Percentiles rank a stretch among this genome's conserved stretches.
Conservation (phyloP, 2,329 filamentous ascomycete genomes). For the Cladobotryum mycophilum region DNA sequence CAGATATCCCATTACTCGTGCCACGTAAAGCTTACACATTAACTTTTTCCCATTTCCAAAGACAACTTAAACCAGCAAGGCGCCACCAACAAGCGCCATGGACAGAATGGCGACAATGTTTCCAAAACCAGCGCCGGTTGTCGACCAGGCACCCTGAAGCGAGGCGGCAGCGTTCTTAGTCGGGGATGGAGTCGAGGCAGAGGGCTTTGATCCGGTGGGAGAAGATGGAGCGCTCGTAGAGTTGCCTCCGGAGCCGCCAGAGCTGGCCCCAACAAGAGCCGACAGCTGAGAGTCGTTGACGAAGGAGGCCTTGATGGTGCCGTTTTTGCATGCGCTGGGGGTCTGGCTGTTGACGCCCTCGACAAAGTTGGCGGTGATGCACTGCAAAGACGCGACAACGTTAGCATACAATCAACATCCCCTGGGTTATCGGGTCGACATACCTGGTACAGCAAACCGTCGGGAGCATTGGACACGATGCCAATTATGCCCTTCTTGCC, state of each 20-base stretch:
- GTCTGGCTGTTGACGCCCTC: constrained; percentile 26
- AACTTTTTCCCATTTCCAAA: background rate
- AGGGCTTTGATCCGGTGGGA: constrained; percentile 15
- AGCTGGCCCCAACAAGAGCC: constrained; percentile 23
- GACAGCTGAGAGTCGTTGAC: constrained; percentile 27
- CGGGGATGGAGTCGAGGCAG: constrained; percentile 15
- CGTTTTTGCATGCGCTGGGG: constrained; percentile 31
- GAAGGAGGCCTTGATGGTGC: constrained; percentile 26
- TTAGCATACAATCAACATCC: background rate
- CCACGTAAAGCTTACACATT: too few relatives aligned
- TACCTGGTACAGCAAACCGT: constrained; percentile 54
- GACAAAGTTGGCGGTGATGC: constrained; percentile 51
- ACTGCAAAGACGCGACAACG: constrained; percentile 30
- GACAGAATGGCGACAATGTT: constrained; percentile 19
- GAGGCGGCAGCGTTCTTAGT: constrained; percentile 20
- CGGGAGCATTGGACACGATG: constrained; percentile 45
- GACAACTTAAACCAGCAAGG: constrained; percentile 21
- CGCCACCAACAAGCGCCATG: constrained; percentile 25
- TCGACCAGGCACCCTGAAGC: constrained; percentile 18
- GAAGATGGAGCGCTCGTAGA: constrained; percentile 9
- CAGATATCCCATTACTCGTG: too few relatives aligned
- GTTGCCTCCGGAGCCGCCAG: constrained; percentile 11
- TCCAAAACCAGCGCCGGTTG: constrained; percentile 16
- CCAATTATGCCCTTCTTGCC: constrained; percentile 51
- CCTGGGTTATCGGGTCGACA: constrained; percentile 11